Percentiles rank a stretch among this genome's conserved stretches.
Conservation (phyloP, 2,329 filamentous ascomycete species). For the Aspergillus ochraceus region DNA sequence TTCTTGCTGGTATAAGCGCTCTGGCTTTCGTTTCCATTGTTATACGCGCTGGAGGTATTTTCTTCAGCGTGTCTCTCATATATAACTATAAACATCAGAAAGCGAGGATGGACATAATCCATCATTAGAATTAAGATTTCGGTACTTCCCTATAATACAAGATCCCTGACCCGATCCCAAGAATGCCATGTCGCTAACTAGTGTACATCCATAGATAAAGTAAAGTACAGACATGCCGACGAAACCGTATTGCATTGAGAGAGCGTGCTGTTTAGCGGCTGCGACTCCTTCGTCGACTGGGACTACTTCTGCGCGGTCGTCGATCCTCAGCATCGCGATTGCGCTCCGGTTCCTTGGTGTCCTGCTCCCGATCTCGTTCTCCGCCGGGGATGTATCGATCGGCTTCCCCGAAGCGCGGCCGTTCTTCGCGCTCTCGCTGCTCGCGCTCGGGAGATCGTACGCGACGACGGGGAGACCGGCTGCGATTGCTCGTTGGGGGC, state of each 20-base stretch:
- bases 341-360: conserved; percentile 14
- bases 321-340: conserved; percentile 25
- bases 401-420: conserved; percentile 38
- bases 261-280: conserved; percentile 19
- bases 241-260: neutral
- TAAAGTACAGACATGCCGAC: neutral
- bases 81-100: neutral
- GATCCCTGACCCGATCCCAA: neutral
- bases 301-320: conserved; percentile 19
- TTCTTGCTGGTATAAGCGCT: neutral
- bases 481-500: conserved; percentile 41
- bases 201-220: conserved; percentile 2
- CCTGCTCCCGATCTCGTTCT: conserved; percentile 23
- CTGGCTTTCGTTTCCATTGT: too few relatives aligned
- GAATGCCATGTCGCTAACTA: neutral
- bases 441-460: conserved; percentile 37
- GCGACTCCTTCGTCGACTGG: conserved; percentile 23
- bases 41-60: too few relatives aligned
- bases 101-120: neutral
- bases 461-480: conserved; percentile 42
- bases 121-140: neutral
- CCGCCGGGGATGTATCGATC: conserved; percentile 48
- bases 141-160: neutral
- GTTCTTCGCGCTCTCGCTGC: conserved; percentile 30
- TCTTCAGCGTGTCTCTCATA: too few relatives aligned